Evolutionary conservation across 148 eudicot species (phyloP), one percentile per base, ranked within the genome.

Genomic region (Arbutus unedo): DNA sequence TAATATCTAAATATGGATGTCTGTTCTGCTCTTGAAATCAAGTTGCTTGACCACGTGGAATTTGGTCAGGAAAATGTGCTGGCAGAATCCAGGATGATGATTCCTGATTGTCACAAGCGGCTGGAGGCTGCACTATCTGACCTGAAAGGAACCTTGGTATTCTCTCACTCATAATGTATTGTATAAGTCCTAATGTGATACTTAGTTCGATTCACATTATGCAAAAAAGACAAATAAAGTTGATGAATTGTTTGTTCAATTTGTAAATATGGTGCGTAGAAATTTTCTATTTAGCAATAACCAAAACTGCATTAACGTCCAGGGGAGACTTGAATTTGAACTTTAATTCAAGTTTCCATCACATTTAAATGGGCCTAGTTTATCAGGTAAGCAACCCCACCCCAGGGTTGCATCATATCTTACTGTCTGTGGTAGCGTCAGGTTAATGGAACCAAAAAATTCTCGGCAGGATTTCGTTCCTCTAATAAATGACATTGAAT

Each of bases 71-170:
- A 94, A 84, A 96, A 90, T 80, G 98, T 96, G 85, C 89, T 96
- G 71, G 98, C 95, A 86, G 98, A 96, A 87, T 96, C 98, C 54
- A 89, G 98, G 86, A 96, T 96, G 98, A 96, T 96, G 98, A 89
- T 96, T 85, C 98, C 97, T 78, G 98, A 96, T 79, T 96, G 98
- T 76, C 95, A 81, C 85, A 96, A 94, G 87, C 95, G 98, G 23
- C 84, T 96, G 72, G 98, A 94, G 81, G 89, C 93, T 79, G 88
- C 99, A 55, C 86, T 96, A 70, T 88, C 90, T 83, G 98, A 96
- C 84, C 89, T 94, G 19, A 94, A 93, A 88, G 97, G 89, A 80
- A 87, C 89, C 59, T 78, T 94, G 97, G 97, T 96, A 91, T 54
- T 3, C 74, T 23, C 49, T 77, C 11, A 23, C 50, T 62, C 57